Percentiles rank a stretch among this genome's conserved stretches.
These are phyloP conservation scores for Aureobasidium subglaciale DNA, from an alignment of 2,329 filamentous ascomycete genomes.

Conservation along the genomic window DNA sequence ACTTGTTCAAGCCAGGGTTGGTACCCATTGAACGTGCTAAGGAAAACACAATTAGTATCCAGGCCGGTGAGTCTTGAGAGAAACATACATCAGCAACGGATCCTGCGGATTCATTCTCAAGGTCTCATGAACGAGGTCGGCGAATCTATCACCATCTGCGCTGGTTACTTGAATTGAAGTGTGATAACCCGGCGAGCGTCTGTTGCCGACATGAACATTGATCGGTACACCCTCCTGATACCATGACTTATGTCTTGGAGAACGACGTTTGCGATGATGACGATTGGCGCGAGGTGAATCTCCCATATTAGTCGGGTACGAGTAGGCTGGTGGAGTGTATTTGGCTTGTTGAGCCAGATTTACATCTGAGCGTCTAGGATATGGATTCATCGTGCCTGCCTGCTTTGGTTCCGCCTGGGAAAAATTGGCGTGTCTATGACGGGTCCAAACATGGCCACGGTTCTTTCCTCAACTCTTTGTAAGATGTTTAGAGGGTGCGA, in stretches of 20 bases:
- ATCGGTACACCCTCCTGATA: constrained; percentile 22
- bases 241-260: constrained; percentile 22
- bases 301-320: neutral
- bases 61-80: neutral
- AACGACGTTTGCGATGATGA: constrained; percentile 9
- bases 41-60: neutral
- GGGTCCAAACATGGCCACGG: neutral
- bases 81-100: constrained; percentile 25
- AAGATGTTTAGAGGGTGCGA: neutral
- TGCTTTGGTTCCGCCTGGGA: neutral
- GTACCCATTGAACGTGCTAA: constrained; percentile 27
- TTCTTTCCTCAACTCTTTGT: neutral
- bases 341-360: neutral
- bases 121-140: constrained; percentile 27
- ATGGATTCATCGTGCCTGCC: constrained; percentile 9
- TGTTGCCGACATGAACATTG: constrained; percentile 26
- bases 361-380: constrained; percentile 6
- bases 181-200: constrained; percentile 23
- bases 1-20: constrained; percentile 30
- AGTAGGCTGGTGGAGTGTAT: neutral
- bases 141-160: constrained; percentile 26
- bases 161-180: constrained; percentile 24
- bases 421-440: neutral
- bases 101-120: constrained; percentile 26
- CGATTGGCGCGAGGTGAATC: constrained; percentile 1